Conservation (phyloP, 225 moss, liverwort and hornwort genomes). For the Anthoceros angustus region DNA sequence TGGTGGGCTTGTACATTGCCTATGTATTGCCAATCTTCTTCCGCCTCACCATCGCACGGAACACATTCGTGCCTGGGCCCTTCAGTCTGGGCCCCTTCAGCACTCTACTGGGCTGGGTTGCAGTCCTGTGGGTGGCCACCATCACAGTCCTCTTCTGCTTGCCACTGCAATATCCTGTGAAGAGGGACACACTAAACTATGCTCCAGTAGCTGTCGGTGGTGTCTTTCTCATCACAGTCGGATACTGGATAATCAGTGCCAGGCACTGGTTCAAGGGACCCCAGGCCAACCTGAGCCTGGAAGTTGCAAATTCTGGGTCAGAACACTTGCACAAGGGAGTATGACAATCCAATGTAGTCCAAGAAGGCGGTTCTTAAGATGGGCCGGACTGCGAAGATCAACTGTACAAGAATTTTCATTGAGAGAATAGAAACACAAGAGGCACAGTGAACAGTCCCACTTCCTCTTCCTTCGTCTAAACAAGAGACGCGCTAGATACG, state of each 20-base stretch:
- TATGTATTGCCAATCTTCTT: slow-evolving; percentile 65
- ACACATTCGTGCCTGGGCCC: slow-evolving; percentile 31
- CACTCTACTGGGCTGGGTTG: slow-evolving; percentile 44
- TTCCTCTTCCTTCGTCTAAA: no score
- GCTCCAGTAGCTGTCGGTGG: slow-evolving; percentile 68
- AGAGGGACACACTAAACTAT: slow-evolving; percentile 46
- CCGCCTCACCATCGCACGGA: slow-evolving; percentile 45
- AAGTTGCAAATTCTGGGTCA: background rate
- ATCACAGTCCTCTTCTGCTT: slow-evolving; percentile 73
- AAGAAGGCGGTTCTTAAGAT: no score
- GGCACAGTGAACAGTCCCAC: no score
- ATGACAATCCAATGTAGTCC: background rate
- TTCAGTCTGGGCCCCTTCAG: slow-evolving; percentile 44
- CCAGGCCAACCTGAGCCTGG: background rate
- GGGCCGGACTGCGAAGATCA: no score
- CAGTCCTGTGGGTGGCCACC: slow-evolving; percentile 44
- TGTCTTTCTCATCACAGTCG: slow-evolving; percentile 29
- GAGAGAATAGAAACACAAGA: no score
- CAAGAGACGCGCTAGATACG: no score
- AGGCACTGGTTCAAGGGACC: slow-evolving; percentile 79
- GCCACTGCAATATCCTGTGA: slow-evolving; percentile 51
- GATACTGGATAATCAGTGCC: slow-evolving; percentile 48
- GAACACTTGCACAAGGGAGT: background rate
- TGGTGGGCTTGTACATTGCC: slow-evolving; percentile 59
- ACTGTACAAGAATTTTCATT: no score